Conservation (phyloP, 192 early-diverging fungal species). For the Helicostylum pulchrum region DNA sequence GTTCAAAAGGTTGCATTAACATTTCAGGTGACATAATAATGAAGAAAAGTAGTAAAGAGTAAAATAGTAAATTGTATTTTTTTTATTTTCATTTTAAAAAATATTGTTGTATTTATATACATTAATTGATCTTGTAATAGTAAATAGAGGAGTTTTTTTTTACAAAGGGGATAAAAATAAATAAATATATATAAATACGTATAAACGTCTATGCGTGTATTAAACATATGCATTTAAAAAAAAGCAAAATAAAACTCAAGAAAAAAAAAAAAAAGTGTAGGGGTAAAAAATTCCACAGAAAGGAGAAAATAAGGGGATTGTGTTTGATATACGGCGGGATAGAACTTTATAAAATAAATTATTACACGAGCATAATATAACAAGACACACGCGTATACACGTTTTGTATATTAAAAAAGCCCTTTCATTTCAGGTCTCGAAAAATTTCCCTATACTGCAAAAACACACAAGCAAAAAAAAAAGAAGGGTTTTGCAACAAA, state of each 20-base stretch:
- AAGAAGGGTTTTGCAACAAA: not conserved
- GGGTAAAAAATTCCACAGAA: slow-evolving; percentile 14
- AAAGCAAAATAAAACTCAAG: not conserved
- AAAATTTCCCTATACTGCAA: too few relatives aligned
- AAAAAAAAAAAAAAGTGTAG: slow-evolving; percentile 2
- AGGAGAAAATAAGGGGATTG: slow-evolving; percentile 1
- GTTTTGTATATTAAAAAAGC: too few relatives aligned
- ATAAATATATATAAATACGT: too few relatives aligned
- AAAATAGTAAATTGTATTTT: not conserved
- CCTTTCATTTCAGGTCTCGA: too few relatives aligned
- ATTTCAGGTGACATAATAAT: slow-evolving; percentile 9
- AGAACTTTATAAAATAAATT: not conserved
- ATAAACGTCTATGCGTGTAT: too few relatives aligned
- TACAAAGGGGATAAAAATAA: too few relatives aligned
- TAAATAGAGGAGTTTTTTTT: not conserved
- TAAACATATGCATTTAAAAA: not conserved
- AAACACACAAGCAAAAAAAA: too few relatives aligned
- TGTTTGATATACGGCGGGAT: slow-evolving; percentile 18
- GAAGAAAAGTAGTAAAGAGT: not conserved
- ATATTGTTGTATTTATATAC: slow-evolving; percentile 1
- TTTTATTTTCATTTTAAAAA: not conserved
- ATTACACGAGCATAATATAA: too few relatives aligned
- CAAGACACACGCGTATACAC: too few relatives aligned
- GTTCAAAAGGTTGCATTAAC: slow-evolving; percentile 25
- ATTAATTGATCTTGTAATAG: not conserved